Base-by-base conservation (phyloP, 2,329 filamentous ascomycete species). In the Knoxdaviesia capensis region DNA sequence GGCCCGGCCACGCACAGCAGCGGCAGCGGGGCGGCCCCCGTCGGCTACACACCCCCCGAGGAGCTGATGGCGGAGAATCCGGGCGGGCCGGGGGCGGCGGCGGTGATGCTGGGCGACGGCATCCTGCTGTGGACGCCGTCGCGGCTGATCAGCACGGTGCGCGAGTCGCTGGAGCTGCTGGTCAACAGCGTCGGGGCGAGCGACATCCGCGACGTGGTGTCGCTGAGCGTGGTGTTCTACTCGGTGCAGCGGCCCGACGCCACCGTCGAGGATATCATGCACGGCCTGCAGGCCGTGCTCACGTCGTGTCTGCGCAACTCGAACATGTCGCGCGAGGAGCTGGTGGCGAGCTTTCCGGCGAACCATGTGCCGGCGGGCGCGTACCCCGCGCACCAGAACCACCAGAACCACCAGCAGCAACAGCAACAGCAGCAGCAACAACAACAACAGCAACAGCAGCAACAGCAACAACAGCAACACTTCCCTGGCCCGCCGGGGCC, bases 181-280 rank as follows among this genome's bases (percentile, higher is more conserved):
- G 57, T 66, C 34, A 56, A 53, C 36, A 58, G 63, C 44, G 63
- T 69, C 36, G 63, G 61, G 36, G 63, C 63, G n/a, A 61, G 61
- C 34, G 66, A 70, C 43, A 53, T 66, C 28, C 65, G 68, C 51
- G 68, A 70, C 42, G 60, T 70, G 7, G 51, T 70, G 6, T 62
- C 60, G 36, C 53, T 71, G n/a, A 55, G 61, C 3, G 56, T 68
- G 1, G 66, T 68, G 31, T 53, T 70, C 40, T 56, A 65, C 45
- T 63, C 59, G 7, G 66, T 66, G 31, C 59, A 59, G 43, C 58
- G 49, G 5, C 49, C 54, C 7, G 63, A 68, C 36, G 55, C 61
- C 39, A 60, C 58, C 38, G 48, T 56, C 5, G 60, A 66, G 10
- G 59, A 62, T 11, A 61, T 66, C 38, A 56, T 58, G 10, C 54